Percentiles rank a stretch among this genome's conserved stretches.
These are phyloP conservation scores for Naganishia vaughanmartiniae DNA, from an alignment of 768 basidiomycete genomes.

Conservation along the genomic window DNA sequence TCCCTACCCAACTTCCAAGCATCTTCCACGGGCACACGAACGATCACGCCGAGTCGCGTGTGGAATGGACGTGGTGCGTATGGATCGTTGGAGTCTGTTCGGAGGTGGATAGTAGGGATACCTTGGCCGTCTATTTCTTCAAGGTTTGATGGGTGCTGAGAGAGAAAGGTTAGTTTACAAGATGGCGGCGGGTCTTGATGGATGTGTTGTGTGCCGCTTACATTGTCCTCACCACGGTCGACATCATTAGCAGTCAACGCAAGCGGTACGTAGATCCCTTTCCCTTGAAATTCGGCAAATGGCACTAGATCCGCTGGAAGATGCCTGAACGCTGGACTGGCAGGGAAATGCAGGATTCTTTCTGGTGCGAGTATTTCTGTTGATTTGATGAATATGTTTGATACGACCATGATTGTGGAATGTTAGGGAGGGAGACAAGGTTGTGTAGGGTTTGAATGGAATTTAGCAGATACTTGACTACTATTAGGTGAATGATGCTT, in stretches of 20 bases:
- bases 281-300: neutral
- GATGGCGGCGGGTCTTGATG: no score
- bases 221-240: no score
- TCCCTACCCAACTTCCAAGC: constrained; percentile 12
- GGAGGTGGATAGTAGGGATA: neutral
- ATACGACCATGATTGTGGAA: neutral
- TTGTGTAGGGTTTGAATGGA: no score
- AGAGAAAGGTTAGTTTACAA: no score
- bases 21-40: neutral
- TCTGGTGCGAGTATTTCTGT: constrained; percentile 1
- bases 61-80: neutral
- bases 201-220: no score
- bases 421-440: neutral
- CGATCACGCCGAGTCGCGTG: neutral
- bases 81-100: neutral
- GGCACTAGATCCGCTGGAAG: neutral
- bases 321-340: neutral
- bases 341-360: neutral
- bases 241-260: neutral
- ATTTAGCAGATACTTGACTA: no score
- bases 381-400: neutral
- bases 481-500: no score
- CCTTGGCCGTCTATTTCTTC: constrained; percentile 2
- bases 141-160: no score
- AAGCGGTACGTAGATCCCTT: constrained; percentile 7